Base-by-base conservation (phyloP, 2,329 filamentous ascomycete species). In the Sarocladiaceae sp. region DNA sequence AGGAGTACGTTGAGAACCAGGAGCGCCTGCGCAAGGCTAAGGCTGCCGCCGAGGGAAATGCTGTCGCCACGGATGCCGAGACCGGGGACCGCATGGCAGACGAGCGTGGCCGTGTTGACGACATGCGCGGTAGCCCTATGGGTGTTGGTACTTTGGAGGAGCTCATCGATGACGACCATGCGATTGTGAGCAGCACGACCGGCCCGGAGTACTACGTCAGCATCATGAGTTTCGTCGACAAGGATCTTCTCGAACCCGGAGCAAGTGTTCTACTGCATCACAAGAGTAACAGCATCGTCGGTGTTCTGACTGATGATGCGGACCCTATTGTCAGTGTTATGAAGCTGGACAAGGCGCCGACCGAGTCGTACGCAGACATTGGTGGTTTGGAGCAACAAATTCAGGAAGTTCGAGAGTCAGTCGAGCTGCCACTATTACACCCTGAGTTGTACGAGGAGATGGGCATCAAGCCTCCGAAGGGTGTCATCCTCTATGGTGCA, bases 201-300 rank as follows among this genome's bases (percentile, higher is more conserved):
- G 93, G 93, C 0, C 93, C 93, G 1, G 93, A 98, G 66, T 98
- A 95, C 76, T 98, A 97, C 65, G 93, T 98, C 53, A 96, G 90
- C 55, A 98, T 98, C 77, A 97, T 97, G 93, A 96, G 91, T 45
- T 98, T 98, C 59, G 93, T 98, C 53, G 93, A 98, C 74, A 98
- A 98, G 69, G 93, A 98, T 59, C 80, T 98, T 3, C 77, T 98
- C 33, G 93, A 98, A 67, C 93, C 93, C 2, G 94, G 94, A 49
- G 89, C 93, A 15, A 96, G 89, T 57, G 93, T 98, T 40, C 73
- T 98, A 40, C 73, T 98, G 47, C 93, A 98, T 60, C 93, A 98
- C 68, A 98, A 98, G 73, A 94, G 87, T 44, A 91, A 97, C 43
- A 96, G 91, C 33, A 95, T 98, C 34, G 93, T 98, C 23, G 93